phyloP scores from a whole-genome alignment of 1,139 yeast species.

The Saccharomyces uvarum region DNA sequence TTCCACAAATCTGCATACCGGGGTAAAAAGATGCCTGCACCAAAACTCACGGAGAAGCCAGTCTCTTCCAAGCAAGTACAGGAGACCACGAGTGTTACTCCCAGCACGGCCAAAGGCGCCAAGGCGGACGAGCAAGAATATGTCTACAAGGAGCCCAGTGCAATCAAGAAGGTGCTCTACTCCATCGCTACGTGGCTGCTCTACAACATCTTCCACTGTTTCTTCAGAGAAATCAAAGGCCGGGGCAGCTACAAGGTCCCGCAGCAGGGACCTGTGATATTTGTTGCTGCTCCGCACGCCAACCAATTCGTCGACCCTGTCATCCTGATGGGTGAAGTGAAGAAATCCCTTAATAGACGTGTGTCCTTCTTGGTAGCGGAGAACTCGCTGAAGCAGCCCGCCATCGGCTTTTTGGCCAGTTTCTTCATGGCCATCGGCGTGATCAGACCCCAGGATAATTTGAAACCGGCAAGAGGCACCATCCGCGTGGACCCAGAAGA shows the following conservation, averaged over 20 bases:
- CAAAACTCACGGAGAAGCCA: constrained; percentile 2
- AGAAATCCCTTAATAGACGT: constrained; percentile 61
- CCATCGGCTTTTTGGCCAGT: constrained; percentile 70
- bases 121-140: constrained; percentile 4
- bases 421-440: constrained; percentile 83
- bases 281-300: constrained; percentile 97
- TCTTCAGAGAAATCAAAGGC: constrained; percentile 83
- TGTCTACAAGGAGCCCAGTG: constrained; percentile 23
- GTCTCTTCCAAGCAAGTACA: not conserved
- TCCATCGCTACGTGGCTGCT: constrained; percentile 46
- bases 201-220: constrained; percentile 42
- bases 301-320: constrained; percentile 94
- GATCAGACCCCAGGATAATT: constrained; percentile 80
- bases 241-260: constrained; percentile 90
- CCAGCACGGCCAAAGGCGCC: not conserved
- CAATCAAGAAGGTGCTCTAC: constrained; percentile 39
- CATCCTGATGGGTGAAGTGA: constrained; percentile 73
- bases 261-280: constrained; percentile 67
- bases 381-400: constrained; percentile 56
- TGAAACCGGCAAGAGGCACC: constrained; percentile 53
- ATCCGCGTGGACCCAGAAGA: constrained; percentile 44
- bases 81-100: not conserved
- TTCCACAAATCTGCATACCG: not conserved
- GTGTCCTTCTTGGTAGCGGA: constrained; percentile 85
- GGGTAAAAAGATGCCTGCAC: not conserved